Percentiles rank a stretch among this genome's conserved stretches.
phyloP scores from a whole-genome alignment of 83 land plant genomes.

The Thuja plicata region DNA sequence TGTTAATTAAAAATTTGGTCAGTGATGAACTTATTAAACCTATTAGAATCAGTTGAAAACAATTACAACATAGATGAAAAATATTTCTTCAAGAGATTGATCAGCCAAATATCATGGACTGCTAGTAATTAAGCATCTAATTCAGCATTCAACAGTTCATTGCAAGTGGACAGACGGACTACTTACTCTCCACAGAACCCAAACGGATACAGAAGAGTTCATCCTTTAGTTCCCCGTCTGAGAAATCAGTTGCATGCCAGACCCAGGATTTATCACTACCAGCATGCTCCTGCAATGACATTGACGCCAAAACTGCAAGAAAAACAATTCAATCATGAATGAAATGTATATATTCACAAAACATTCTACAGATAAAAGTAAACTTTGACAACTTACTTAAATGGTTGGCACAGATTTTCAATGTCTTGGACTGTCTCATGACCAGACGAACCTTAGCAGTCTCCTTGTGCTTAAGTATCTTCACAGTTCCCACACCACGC shows the following conservation, averaged over 20 bases:
- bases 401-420: constrained; percentile 97
- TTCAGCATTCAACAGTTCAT: not conserved
- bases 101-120: not conserved
- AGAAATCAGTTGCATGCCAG: constrained; percentile 89
- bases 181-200: constrained; percentile 72
- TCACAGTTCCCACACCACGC: constrained; percentile 79
- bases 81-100: not conserved
- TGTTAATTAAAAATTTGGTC: not conserved
- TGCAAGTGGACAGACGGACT: not conserved
- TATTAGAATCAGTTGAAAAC: not conserved
- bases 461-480: constrained; percentile 75
- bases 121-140: not conserved
- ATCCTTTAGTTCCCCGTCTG: constrained; percentile 91
- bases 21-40: not conserved
- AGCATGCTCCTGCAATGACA: constrained; percentile 78
- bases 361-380: not conserved
- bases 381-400: constrained; percentile 27
- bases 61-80: not conserved
- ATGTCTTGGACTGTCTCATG: constrained; percentile 84
- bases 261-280: constrained; percentile 91
- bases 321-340: not conserved
- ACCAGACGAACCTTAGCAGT: constrained; percentile 72
- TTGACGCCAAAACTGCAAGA: constrained; percentile 47
- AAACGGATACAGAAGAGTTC: constrained; percentile 82
- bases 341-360: not conserved